Evolutionary conservation across 2,329 filamentous ascomycete genomes (phyloP).

Genomic region (Fusarium sp.): DNA sequence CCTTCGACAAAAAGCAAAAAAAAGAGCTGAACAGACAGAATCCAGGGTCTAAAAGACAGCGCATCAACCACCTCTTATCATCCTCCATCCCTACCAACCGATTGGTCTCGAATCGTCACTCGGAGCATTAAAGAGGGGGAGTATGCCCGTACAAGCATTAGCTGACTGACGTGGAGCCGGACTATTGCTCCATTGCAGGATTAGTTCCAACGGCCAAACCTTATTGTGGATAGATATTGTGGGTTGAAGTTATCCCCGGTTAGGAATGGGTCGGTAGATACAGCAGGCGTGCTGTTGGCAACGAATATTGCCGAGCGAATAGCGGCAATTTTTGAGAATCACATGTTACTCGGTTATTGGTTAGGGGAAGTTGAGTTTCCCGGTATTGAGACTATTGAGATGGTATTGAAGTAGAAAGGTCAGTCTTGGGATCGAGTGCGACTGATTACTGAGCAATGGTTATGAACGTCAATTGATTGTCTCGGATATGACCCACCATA

Average conservation of each 20-base stretch:
- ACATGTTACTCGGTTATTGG: not conserved
- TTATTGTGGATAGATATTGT: not conserved
- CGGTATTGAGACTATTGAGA: not conserved
- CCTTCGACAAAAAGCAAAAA: not conserved
- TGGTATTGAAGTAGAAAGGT: not conserved
- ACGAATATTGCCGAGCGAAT: not conserved
- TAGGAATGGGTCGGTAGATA: not conserved
- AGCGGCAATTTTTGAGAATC: not conserved
- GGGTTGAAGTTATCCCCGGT: not conserved
- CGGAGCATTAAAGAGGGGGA: not conserved
- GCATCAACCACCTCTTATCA: not conserved
- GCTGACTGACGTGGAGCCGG: not conserved
- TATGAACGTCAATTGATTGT: not conserved
- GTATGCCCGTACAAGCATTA: not conserved
- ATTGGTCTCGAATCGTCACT: not conserved
- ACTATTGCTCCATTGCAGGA: not conserved
- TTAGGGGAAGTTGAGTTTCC: rapidly evolving
- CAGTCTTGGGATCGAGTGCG: not conserved
- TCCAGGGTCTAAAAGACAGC: not conserved
- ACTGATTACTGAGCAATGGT: not conserved
- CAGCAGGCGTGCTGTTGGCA: not conserved
- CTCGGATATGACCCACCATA: not conserved
- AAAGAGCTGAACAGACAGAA: not conserved
- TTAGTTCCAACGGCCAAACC: not conserved
- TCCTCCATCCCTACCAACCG: not conserved